phyloP scores from a whole-genome alignment of 2,329 filamentous ascomycete species.

The Grosmannia huntii region DNA sequence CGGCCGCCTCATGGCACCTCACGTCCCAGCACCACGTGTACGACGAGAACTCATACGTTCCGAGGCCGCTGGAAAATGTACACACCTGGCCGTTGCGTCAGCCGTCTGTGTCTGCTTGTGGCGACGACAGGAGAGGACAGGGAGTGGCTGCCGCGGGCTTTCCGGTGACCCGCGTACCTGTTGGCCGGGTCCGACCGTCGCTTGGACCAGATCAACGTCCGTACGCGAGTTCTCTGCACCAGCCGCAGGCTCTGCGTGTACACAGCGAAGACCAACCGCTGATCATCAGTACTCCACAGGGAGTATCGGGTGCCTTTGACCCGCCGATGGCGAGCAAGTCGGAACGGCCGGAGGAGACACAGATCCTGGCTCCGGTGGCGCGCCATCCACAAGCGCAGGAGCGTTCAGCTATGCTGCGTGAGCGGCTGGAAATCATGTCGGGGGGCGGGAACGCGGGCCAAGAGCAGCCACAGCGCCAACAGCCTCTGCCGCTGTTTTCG shows the following conservation, averaged over 20 bases:
- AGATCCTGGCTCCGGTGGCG: constrained; percentile 40
- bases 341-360: constrained; percentile 24
- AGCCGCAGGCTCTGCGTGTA: background rate
- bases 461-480: background rate
- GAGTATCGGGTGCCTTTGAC: constrained; percentile 41
- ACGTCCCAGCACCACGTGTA: background rate
- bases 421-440: constrained; percentile 43
- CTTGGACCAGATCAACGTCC: background rate
- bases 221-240: background rate
- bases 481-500: constrained; percentile 11
- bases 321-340: constrained; percentile 23
- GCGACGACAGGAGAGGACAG: constrained; percentile 13
- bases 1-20: background rate
- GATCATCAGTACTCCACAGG: constrained; percentile 48
- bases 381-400: constrained; percentile 31
- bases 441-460: constrained; percentile 18
- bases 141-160: constrained; percentile 25
- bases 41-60: background rate
- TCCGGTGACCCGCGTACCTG: constrained; percentile 27
- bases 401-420: constrained; percentile 23
- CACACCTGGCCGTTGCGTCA: constrained; percentile 10
- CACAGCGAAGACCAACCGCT: constrained; percentile 28
- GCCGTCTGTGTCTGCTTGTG: constrained; percentile 2
- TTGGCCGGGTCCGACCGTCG: constrained; percentile 19
- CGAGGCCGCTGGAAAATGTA: constrained; percentile 6